Conservation (phyloP, 2,329 filamentous ascomycete species). For the Malbranchea zuffiana region DNA sequence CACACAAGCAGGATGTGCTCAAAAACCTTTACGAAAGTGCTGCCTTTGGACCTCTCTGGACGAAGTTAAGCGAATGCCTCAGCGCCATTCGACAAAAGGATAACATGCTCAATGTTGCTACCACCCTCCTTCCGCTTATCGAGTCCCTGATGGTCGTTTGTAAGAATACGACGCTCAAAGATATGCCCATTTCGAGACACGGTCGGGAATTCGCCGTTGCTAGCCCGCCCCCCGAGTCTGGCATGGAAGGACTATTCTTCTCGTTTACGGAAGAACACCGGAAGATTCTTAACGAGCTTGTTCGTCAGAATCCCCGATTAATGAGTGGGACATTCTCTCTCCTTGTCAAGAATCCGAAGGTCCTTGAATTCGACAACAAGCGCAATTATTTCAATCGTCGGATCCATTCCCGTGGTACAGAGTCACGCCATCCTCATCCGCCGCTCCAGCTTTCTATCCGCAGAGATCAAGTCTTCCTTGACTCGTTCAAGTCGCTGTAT, state of each 20-base stretch:
- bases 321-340: constrained; percentile 98
- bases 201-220: constrained; percentile 60
- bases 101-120: constrained; percentile 94
- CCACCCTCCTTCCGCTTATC: constrained; percentile 84
- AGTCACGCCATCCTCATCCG: constrained; percentile 59
- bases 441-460: constrained; percentile 81
- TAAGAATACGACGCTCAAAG: constrained; percentile 83
- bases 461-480: constrained; percentile 90
- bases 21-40: constrained; percentile 80
- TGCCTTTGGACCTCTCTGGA: constrained; percentile 85
- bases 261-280: constrained; percentile 95
- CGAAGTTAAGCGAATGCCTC: constrained; percentile 79
- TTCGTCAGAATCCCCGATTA: constrained; percentile 90
- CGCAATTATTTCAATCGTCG: constrained; percentile 96
- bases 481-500: constrained; percentile 96
- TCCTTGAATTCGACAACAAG: constrained; percentile 98
- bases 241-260: constrained; percentile 88
- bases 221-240: constrained; percentile 66
- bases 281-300: constrained; percentile 94
- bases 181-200: constrained; percentile 43
- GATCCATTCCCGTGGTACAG: constrained; percentile 64
- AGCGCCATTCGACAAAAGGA: constrained; percentile 80
- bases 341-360: constrained; percentile 95
- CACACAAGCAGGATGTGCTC: constrained; percentile 74
- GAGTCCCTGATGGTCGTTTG: constrained; percentile 98